A percentile compares a stretch with the other conserved stretches of the same genome.
Conservation (phyloP, 441 rosid species). For the Euphorbia schlechtendalii region DNA sequence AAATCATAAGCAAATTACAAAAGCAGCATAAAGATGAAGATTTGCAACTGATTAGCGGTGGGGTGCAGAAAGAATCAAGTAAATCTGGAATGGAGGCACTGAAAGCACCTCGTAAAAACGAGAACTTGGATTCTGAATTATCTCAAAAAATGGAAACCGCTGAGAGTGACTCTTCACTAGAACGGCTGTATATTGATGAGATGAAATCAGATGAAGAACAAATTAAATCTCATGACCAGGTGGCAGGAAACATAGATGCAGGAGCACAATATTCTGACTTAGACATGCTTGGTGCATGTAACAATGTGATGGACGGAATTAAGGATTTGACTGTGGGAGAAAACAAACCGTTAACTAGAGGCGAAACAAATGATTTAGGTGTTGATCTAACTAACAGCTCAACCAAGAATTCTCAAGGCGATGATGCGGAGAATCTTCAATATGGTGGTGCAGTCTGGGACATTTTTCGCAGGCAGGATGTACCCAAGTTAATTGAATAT, state of each 20-base stretch:
- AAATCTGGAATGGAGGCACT: conserved; percentile 17
- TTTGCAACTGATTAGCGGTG: conserved; percentile 13
- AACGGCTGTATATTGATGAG: conserved; percentile 14
- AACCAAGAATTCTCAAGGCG: conserved; percentile 19
- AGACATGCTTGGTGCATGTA: conserved; percentile 5
- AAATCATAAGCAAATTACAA: conserved; percentile 29
- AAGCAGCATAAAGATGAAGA: conserved; percentile 43
- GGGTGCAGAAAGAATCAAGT: conserved; percentile 12
- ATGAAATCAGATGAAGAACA: conserved; percentile 19
- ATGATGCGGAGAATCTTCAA: conserved; percentile 16
- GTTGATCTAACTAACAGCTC: conserved; percentile 8
- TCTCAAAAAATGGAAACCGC: conserved; percentile 14
- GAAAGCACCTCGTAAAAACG: conserved; percentile 18
- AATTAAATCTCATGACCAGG: conserved; percentile 15
- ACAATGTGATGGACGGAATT: conserved; percentile 1
- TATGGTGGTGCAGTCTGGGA: conserved; percentile 84
- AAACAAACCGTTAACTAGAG: background rate
- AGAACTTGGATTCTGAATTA: conserved; percentile 13
- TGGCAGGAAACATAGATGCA: conserved; percentile 4
- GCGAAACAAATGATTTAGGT: background rate
- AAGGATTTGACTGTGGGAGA: conserved; percentile 2
- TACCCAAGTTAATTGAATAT: conserved; percentile 52
- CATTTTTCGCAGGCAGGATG: conserved; percentile 77
- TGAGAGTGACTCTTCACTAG: conserved; percentile 15
- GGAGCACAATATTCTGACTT: background rate